These are phyloP conservation scores for Penicillium pulvis DNA, from an alignment of 495 filamentous ascomycete genomes.

Conservation along the genomic window DNA sequence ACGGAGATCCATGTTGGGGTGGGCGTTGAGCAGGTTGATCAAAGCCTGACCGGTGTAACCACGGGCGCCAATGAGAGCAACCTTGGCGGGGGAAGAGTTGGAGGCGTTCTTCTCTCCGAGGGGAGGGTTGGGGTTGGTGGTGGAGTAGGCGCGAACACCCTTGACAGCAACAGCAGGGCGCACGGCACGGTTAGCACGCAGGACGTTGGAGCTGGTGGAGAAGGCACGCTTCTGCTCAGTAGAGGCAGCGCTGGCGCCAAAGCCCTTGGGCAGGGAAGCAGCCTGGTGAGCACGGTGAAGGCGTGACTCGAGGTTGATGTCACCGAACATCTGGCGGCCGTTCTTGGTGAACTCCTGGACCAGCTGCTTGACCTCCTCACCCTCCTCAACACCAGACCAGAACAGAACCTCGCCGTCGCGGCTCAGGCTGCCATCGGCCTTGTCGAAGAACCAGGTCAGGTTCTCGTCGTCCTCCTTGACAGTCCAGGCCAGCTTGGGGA, in stretches of 20 bases:
- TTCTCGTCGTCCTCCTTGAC: slow-evolving; percentile 97
- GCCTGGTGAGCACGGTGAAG: slow-evolving; percentile 75
- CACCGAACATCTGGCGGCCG: slow-evolving; percentile 85
- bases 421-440: slow-evolving; percentile 88
- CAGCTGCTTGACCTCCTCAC: slow-evolving; percentile 82
- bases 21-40: slow-evolving; percentile 83
- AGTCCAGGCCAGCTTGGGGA: slow-evolving; percentile 92
- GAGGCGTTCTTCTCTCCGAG: slow-evolving; percentile 89
- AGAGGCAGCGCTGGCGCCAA: slow-evolving; percentile 45
- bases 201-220: slow-evolving; percentile 56
- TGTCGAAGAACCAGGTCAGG: slow-evolving; percentile 97
- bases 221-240: slow-evolving; percentile 65
- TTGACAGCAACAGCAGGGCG: slow-evolving; percentile 34
- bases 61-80: slow-evolving; percentile 92
- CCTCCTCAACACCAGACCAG: slow-evolving; percentile 89
- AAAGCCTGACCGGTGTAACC: slow-evolving; percentile 95
- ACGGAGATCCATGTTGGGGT: slow-evolving; percentile 91
- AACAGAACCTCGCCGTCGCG: slow-evolving; percentile 88
- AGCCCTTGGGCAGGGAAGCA: slow-evolving; percentile 53
- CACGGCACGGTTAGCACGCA: slow-evolving; percentile 36
- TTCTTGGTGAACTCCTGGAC: slow-evolving; percentile 86
- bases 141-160: slow-evolving; percentile 53
- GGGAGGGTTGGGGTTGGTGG: slow-evolving; percentile 97
- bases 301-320: slow-evolving; percentile 84
- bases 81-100: slow-evolving; percentile 75